Evolutionary conservation across 2,329 filamentous ascomycete species (phyloP).

Genomic region (Diaporthe sp.): DNA sequence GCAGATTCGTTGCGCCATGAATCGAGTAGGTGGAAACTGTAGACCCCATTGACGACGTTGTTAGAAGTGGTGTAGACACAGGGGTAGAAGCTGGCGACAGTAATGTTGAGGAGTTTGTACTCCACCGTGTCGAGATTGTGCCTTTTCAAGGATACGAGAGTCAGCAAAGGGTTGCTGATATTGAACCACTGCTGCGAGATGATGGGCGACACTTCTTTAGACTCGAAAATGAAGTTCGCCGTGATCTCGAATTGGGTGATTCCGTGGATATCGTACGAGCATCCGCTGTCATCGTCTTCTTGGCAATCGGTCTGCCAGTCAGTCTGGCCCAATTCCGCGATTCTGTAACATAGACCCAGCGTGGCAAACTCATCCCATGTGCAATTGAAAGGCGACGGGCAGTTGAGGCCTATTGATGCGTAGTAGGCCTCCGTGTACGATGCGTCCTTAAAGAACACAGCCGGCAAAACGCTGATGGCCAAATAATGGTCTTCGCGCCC

Average conservation of each 20-base stretch:
- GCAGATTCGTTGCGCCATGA: constrained; percentile 1
- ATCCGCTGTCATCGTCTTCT: not conserved
- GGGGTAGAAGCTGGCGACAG: not conserved
- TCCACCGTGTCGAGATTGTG: not conserved
- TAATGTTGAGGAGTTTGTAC: not conserved
- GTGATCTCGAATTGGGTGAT: not conserved
- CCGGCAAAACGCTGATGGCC: not conserved
- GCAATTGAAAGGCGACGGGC: not conserved
- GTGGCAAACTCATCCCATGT: constrained; percentile 1
- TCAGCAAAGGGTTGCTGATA: not conserved
- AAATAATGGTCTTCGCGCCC: not conserved
- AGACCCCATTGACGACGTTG: not conserved
- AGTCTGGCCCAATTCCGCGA: not conserved
- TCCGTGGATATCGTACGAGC: not conserved
- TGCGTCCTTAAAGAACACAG: not conserved
- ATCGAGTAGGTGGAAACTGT: not conserved
- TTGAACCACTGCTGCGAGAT: not conserved
- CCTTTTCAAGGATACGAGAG: not conserved
- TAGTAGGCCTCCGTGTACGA: not conserved
- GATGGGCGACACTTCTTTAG: not conserved
- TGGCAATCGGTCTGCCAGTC: not conserved
- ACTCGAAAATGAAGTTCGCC: not conserved
- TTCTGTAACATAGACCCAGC: not conserved
- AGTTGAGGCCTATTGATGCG: not conserved
- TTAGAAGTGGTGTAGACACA: not conserved